phyloP scores from a whole-genome alignment of 192 early-diverging fungal species.

The Backusella luteola region DNA sequence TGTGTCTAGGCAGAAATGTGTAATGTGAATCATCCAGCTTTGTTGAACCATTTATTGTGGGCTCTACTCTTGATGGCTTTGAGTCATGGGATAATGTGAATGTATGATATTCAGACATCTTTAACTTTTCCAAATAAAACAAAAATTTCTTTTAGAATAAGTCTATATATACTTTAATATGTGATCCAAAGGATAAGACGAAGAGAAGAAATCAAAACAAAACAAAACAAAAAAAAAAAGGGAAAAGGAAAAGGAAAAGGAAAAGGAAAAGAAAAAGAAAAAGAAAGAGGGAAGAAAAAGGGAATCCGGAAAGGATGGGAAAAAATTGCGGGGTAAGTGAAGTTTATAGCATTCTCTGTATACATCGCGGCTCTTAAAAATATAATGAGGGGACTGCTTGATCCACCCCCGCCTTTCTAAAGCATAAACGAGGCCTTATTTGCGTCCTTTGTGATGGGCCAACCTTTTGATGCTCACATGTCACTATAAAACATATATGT shows the following conservation, averaged over 20 bases:
- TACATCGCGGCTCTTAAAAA: conserved; percentile 10
- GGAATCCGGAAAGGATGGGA: conserved; percentile 12
- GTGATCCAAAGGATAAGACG: neutral
- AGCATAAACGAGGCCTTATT: neutral
- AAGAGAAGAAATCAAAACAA: neutral
- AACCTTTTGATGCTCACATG: neutral
- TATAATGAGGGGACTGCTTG: neutral
- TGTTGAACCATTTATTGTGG: neutral
- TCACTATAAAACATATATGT: neutral
- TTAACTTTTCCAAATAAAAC: neutral
- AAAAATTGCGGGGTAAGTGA: conserved; percentile 11
- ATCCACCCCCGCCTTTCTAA: neutral
- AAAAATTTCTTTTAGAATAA: neutral
- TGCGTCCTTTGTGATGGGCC: neutral
- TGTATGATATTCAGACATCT: conserved; percentile 14
- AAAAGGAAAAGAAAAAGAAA: no score
- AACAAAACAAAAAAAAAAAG: neutral
- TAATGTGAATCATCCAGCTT: neutral
- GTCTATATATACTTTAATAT: neutral
- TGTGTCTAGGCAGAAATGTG: neutral
- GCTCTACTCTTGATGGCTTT: neutral
- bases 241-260: no score
- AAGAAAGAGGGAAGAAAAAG: no score
- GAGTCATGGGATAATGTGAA: conserved; percentile 11
- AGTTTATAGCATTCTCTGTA: neutral